Base-by-base conservation (phyloP, 139 green algal genomes). In the Picochlorum sp. region DNA sequence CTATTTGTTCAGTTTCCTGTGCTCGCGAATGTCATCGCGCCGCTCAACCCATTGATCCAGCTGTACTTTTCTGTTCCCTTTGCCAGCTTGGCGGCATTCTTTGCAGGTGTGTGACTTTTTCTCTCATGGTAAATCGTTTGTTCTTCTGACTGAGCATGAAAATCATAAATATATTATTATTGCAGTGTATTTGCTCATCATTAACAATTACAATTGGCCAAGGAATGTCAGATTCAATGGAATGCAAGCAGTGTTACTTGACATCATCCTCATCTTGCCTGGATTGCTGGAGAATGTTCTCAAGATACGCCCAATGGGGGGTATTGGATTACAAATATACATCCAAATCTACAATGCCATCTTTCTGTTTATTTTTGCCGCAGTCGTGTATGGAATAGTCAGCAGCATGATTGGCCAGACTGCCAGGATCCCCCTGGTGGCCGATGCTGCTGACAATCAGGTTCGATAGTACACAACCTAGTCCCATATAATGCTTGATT, bases 211-310 rank as follows among this genome's bases (percentile, higher is more conserved):
- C 23, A 81, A 45, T 44, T 71, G 89, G 30, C 64, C 62, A 24
- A 74, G 86, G 13, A 92, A 83, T 45, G 78, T 93, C 26, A 74
- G 87, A 7, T 86, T 81, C 69, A 87, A 92, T 67, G 87, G 83
- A 9, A 85, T 91, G 83, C 88, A 95, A 64, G 82, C 87, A 14
- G 71, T 95, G 13, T 67, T 95, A 45, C 76, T 95, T 37, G 83
- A 92, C 63, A 79, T 95, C 30, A 64, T 94, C 8, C 84, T 94
- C 37, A 92, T 94, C 77, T 11, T 87, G 51, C 81, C 76, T 20
- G 66, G 70, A 30, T 60, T 87, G n/a, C 34, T 86, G 45, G 79
- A 85, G 62, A 55, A 37, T 2, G 51, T 83, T 31, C 31, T 85
- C 18, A 70, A 71, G 30, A 54, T 65, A 30, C 68, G 71, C 0